Conservation (phyloP, 257 asterid species). For the Primulina tabacum region DNA sequence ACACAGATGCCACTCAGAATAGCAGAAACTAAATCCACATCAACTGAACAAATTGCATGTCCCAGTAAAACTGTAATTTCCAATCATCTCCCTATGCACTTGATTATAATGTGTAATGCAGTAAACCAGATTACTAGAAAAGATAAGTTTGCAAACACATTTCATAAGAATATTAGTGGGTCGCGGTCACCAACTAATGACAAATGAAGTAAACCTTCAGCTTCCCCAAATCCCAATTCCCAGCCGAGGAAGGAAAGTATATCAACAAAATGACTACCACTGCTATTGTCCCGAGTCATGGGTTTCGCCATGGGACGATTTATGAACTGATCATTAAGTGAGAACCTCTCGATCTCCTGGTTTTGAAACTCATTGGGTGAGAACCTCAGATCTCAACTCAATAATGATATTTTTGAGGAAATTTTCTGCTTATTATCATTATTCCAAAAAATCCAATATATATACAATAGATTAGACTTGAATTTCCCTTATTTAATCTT, state of each 20-base stretch:
- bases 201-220: background rate
- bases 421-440: too few species aligned
- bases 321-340: too few species aligned
- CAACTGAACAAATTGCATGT: background rate
- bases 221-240: background rate
- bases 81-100: background rate
- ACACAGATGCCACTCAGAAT: conserved; percentile 10
- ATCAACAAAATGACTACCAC: too few species aligned
- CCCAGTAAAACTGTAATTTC: background rate
- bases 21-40: conserved; percentile 6
- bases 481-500: background rate
- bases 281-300: too few species aligned
- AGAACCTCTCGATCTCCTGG: too few species aligned
- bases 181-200: background rate
- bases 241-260: background rate
- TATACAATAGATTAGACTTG: background rate
- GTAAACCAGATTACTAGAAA: conserved; percentile 8
- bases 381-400: too few species aligned
- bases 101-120: background rate
- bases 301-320: too few species aligned
- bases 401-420: too few species aligned
- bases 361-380: too few species aligned
- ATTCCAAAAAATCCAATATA: background rate
- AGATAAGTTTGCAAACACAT: background rate
- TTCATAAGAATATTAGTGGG: background rate